These are phyloP conservation scores for Crucibulum laeve DNA, from an alignment of 768 basidiomycete genomes.

Conservation along the genomic window DNA sequence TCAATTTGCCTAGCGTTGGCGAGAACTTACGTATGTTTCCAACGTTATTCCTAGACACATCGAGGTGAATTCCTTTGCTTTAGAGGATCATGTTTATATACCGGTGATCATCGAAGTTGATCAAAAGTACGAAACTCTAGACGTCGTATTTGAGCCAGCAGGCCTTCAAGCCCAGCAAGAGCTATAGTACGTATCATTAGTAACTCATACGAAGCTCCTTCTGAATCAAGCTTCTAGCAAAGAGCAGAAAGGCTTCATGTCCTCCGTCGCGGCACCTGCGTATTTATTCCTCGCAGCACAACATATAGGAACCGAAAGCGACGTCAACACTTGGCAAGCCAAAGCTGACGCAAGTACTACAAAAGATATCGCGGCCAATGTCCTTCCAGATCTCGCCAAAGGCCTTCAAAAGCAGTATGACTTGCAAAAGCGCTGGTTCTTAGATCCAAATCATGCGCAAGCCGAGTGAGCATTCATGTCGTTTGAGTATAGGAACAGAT, in stretches of 20 bases:
- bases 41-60: neutral
- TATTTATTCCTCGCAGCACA: neutral
- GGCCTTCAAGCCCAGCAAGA: constrained; percentile 4
- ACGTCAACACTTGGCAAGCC: neutral
- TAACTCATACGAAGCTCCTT: neutral
- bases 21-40: constrained; percentile 10
- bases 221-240: neutral
- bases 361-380: neutral
- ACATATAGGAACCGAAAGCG: neutral
- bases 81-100: neutral
- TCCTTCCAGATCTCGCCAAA: neutral
- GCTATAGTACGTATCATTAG: constrained; percentile 3
- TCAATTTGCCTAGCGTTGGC: constrained; percentile 13
- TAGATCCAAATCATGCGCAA: neutral
- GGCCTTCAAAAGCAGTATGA: neutral
- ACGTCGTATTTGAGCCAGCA: constrained; percentile 1
- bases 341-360: neutral
- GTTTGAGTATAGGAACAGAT: no score
- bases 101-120: neutral
- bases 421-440: neutral
- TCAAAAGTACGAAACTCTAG: neutral
- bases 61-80: neutral
- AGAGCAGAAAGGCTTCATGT: neutral
- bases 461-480: neutral
- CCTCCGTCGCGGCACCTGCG: neutral